Percentiles rank a stretch among this genome's conserved stretches.
Evolutionary conservation across 116 monocot species (phyloP).

Genomic region (Iris pallida): DNA sequence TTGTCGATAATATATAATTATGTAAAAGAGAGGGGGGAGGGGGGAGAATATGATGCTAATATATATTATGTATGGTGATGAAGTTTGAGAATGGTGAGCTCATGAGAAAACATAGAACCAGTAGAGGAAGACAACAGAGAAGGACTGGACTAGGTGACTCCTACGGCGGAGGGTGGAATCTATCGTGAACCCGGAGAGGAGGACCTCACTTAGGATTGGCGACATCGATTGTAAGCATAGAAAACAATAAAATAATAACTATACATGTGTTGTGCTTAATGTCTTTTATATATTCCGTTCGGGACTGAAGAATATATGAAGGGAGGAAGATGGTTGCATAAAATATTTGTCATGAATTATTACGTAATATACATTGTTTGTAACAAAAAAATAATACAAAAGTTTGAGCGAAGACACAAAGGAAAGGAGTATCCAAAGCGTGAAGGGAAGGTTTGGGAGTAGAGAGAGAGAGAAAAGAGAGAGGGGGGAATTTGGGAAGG

Average conservation of each 20-base stretch:
- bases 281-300: not conserved
- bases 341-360: not conserved
- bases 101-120: constrained; percentile 78
- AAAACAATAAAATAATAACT: not conserved
- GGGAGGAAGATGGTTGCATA: not conserved
- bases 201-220: constrained; percentile 59
- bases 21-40: not conserved
- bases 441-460: not conserved
- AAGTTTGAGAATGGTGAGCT: constrained; percentile 6
- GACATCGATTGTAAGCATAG: constrained; percentile 57
- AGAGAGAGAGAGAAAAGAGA: not conserved
- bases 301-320: not conserved
- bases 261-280: constrained; percentile 19
- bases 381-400: not conserved
- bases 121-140: constrained; percentile 75
- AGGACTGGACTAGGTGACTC: constrained; percentile 56
- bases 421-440: not conserved
- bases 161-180: constrained; percentile 50
- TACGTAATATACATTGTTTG: not conserved
- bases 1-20: not conserved
- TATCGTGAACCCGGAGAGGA: constrained; percentile 71
- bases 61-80: constrained; percentile 6
- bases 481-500: constrained; percentile 18
- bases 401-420: not conserved
- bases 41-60: too few relatives aligned